Evolutionary conservation across 2,329 filamentous ascomycete genomes (phyloP).

Genomic region (Biscogniauxia marginata): DNA sequence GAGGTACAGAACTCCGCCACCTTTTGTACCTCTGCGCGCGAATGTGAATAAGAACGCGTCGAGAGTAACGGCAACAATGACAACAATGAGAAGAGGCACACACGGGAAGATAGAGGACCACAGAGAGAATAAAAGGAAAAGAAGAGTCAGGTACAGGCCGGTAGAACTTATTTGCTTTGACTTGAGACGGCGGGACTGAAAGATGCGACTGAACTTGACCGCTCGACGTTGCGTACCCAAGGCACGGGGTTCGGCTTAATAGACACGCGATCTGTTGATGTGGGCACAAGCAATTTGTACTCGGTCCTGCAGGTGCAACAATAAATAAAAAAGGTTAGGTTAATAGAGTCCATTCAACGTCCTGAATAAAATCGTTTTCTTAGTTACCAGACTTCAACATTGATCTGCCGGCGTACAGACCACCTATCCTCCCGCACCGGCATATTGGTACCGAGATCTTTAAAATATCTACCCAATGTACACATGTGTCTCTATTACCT

Average conservation of each 20-base stretch:
- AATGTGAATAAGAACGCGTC: background rate
- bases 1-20: background rate
- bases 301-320: background rate
- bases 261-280: no score
- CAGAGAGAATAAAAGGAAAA: no score
- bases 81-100: no score
- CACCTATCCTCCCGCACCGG: conserved; percentile 9
- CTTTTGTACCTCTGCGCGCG: background rate
- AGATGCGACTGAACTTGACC: no score
- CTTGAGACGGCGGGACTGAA: no score
- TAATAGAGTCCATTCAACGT: no score
- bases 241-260: background rate
- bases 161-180: background rate
- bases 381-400: background rate
- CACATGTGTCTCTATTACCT: background rate
- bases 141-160: background rate
- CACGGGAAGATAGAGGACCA: no score
- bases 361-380: background rate
- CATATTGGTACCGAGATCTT: conserved; percentile 12
- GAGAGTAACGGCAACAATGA: background rate
- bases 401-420: conserved; percentile 2
- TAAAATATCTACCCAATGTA: conserved; percentile 1
- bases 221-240: background rate
- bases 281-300: background rate
- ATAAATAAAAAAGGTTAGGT: background rate